Evolutionary conservation across 768 basidiomycete genomes (phyloP).

Genomic region (Termitomyces sp.): DNA sequence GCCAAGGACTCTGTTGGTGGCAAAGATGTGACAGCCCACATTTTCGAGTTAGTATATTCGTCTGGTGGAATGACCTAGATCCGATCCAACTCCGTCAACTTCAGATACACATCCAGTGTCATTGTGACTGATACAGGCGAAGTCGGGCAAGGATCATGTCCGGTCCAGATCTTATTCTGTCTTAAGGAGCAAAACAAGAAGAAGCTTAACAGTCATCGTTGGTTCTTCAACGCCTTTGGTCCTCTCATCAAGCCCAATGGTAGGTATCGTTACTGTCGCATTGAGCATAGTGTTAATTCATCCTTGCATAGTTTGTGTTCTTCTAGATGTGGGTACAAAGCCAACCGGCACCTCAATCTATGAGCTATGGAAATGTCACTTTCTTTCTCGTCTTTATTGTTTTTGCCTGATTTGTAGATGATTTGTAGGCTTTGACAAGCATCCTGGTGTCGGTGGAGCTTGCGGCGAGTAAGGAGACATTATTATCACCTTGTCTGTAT

Average conservation of each 20-base stretch:
- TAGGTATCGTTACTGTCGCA: conserved; percentile 19
- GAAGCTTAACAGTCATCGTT: conserved; percentile 92
- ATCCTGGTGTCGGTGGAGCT: conserved; percentile 84
- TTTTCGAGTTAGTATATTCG: conserved; percentile 64
- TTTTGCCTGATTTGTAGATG: not conserved
- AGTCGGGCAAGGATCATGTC: conserved; percentile 67
- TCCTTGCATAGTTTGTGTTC: conserved; percentile 59
- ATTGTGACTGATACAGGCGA: conserved; percentile 78
- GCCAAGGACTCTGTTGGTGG: conserved; percentile 85
- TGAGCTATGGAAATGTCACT: conserved; percentile 87
- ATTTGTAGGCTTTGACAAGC: conserved; percentile 66
- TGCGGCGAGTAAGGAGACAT: conserved; percentile 79
- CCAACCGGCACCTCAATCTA: conserved; percentile 94
- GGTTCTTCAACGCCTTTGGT: conserved; percentile 97
- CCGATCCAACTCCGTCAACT: conserved; percentile 1
- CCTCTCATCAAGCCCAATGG: conserved; percentile 84
- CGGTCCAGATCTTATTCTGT: conserved; percentile 86
- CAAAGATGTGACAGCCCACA: conserved; percentile 90
- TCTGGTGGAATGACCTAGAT: not conserved
- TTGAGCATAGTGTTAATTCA: not conserved
- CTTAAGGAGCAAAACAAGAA: conserved; percentile 96
- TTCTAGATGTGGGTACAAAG: conserved; percentile 94
- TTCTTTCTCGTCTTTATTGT: conserved; percentile 2
- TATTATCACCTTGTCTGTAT: not conserved
- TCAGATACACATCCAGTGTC: conserved; percentile 72